Base-by-base conservation (phyloP, 2,329 filamentous ascomycete genomes). In the Diaporthe citri region DNA sequence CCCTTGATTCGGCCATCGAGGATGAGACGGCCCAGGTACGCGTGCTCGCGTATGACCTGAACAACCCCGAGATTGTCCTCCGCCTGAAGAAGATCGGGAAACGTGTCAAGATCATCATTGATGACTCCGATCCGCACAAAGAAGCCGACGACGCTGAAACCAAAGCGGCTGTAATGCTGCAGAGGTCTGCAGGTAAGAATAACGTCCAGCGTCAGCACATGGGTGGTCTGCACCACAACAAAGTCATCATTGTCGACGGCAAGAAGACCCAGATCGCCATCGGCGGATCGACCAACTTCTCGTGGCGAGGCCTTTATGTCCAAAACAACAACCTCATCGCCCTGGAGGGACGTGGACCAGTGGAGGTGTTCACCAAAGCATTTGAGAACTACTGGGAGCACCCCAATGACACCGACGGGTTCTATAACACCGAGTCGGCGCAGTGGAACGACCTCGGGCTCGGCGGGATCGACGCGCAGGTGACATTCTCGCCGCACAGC, bases 401-500 rank as follows among this genome's bases (percentile, higher is more conserved):
- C 31, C 76, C 77, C 46, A 76, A 78, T 48, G 75, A 78, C 59
- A 72, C 77, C 3, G 57, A 67, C 36, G 76, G 77, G 4, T 77
- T 77, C 71, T 72, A 76, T 57, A 77, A 76, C 39, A 77, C 76
- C 43, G 72, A 31, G n/a, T 78, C 78, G 15, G 57, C 77, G 15
- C 51, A 70, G 22, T 79, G 78, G 78, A 69, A 20, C 9, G 73
- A 76, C 28, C 77, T 79, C n/a, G 77, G 77, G 13, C 71, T 78
- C 43, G 41, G 34, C 10, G 57, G 73, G 2, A 73, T 79, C 56
- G 73, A 79, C 59, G 78, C 76, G 10, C 76, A 78, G 59, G 77
- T 79, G 39, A 79, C 78, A 3, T 79, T 78, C 64, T 78, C 77
- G 20, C 78, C 78, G 3, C 78, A 79, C 69, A 78, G 77, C 70